These are phyloP conservation scores for Durotheca rogersii DNA, from an alignment of 495 filamentous ascomycete genomes.

Conservation along the genomic window DNA sequence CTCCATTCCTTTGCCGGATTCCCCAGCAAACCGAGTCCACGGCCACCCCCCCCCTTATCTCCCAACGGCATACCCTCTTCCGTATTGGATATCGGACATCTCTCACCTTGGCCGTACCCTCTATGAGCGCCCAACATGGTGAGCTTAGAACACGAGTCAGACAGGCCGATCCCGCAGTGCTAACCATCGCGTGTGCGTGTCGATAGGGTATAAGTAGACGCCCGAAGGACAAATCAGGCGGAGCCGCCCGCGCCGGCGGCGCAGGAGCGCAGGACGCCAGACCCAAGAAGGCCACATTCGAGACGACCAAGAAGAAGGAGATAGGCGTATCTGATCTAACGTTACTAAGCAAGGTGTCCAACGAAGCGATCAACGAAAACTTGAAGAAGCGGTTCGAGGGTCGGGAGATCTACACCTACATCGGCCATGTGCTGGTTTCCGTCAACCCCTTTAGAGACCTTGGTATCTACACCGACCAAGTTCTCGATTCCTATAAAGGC, in stretches of 20 bases:
- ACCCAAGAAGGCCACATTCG: conserved; percentile 93
- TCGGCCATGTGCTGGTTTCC: conserved; percentile 98
- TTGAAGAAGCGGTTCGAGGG: conserved; percentile 95
- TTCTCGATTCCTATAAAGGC: conserved; percentile 86
- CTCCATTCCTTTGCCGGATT: too few relatives aligned
- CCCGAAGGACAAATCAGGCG: conserved; percentile 60
- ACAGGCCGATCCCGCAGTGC: too few relatives aligned
- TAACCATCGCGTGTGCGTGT: conserved; percentile 9
- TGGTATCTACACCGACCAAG: conserved; percentile 95
- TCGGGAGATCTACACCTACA: conserved; percentile 98
- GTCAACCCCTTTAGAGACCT: conserved; percentile 98
- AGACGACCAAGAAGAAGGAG: conserved; percentile 97
- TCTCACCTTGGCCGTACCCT: conserved; percentile 15
- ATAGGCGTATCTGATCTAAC: conserved; percentile 98
- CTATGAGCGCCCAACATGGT: conserved; percentile 39
- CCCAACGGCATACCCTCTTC: neutral
- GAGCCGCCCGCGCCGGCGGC: conserved; percentile 64
- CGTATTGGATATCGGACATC: conserved; percentile 13
- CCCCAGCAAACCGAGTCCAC: too few relatives aligned
- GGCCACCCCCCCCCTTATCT: conserved; percentile 1
- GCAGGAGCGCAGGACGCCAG: conserved; percentile 57
- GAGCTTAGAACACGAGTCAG: too few relatives aligned
- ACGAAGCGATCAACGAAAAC: conserved; percentile 99
- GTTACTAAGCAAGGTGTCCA: conserved; percentile 94
- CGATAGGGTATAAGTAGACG: conserved; percentile 57